A percentile compares a stretch with the other conserved stretches of the same genome.
Conservation (phyloP, 306 rosid genomes). For the Cucumis sativus region Cucumber_9930_V3 NC_026660.2:23923501-23924000, state of each 20-base stretch:
- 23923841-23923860: too few relatives aligned
- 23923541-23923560: neutral
- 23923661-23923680: neutral
- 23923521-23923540: neutral
- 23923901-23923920: neutral
- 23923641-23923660: neutral
- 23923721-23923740: neutral
- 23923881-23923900: neutral
- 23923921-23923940: neutral
- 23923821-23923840: neutral
- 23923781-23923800: neutral
- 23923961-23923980: constrained; percentile 44
- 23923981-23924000: constrained; percentile 62
- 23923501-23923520: neutral
- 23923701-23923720: neutral
- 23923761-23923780: neutral
- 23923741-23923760: neutral
- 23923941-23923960: constrained; percentile 9
- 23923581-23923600: neutral
- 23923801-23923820: neutral
- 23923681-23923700: neutral
- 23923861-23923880: neutral
- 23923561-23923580: neutral
- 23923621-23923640: neutral
- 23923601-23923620: neutral